These are phyloP conservation scores for Capsaspora owczarzaki DNA, from an alignment of 78 protist species.

Conservation along the genomic window DNA sequence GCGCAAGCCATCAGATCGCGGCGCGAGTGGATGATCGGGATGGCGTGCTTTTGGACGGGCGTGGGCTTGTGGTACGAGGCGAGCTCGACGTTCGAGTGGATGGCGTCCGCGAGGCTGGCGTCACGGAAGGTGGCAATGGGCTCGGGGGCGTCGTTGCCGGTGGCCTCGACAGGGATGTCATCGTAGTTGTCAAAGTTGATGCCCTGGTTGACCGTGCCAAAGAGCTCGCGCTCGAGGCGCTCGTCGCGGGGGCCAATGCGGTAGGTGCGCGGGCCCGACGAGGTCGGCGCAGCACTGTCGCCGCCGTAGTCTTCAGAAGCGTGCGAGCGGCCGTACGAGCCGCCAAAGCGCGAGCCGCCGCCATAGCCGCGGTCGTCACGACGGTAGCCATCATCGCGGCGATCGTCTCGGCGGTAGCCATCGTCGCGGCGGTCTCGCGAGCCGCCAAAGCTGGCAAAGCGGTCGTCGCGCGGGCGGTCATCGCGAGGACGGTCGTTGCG, in stretches of 20 bases:
- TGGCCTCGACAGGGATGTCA: constrained; percentile 63
- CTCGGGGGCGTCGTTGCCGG: constrained; percentile 51
- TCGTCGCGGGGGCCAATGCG: constrained; percentile 7
- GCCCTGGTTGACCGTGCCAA: constrained; percentile 30
- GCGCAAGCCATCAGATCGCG: constrained; percentile 99
- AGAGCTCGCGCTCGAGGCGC: constrained; percentile 21
- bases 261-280: too few species aligned
- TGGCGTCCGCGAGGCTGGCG: not conserved
- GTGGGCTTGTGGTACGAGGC: constrained; percentile 79
- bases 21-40: constrained; percentile 68
- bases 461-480: too few species aligned
- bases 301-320: too few species aligned
- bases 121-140: constrained; percentile 17
- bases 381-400: too few species aligned
- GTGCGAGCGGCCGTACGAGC: too few species aligned
- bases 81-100: constrained; percentile 46
- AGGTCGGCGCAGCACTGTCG: too few species aligned
- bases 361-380: too few species aligned
- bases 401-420: too few species aligned
- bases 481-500: too few species aligned
- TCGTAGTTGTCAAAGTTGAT: constrained; percentile 77
- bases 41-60: constrained; percentile 92
- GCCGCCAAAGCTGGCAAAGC: too few species aligned
- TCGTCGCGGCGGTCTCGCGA: too few species aligned
- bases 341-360: too few species aligned